These are phyloP conservation scores for Pleurotus sapidus DNA, from an alignment of 768 basidiomycete species.

Conservation along the genomic window DNA sequence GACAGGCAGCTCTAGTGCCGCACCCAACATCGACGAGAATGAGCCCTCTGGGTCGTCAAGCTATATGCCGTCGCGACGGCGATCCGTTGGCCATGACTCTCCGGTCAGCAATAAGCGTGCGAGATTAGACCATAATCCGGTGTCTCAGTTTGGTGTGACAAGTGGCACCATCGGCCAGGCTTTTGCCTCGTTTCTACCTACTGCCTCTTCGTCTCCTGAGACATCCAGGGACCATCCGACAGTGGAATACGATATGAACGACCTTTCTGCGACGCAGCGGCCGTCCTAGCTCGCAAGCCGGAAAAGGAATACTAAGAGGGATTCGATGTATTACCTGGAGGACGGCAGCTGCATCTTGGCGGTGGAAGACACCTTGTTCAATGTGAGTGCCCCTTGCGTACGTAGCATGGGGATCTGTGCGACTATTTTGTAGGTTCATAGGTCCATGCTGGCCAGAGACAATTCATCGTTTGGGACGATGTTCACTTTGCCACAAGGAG, in stretches of 20 bases:
- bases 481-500: constrained; percentile 66
- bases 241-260: constrained; percentile 13
- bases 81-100: neutral
- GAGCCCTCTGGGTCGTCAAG: too few relatives aligned
- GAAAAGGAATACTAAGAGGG: constrained; percentile 26
- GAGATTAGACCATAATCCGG: neutral
- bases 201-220: neutral
- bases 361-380: constrained; percentile 65
- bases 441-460: constrained; percentile 58
- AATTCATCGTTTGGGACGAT: constrained; percentile 62
- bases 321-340: constrained; percentile 58
- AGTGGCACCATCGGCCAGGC: neutral
- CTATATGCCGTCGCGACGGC: neutral
- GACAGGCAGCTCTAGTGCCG: neutral
- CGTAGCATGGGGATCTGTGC: neutral
- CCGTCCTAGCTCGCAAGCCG: constrained; percentile 4
- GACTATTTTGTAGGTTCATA: constrained; percentile 44
- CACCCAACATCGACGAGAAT: too few relatives aligned
- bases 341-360: constrained; percentile 69
- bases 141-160: constrained; percentile 2
- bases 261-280: constrained; percentile 1
- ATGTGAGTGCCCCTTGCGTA: constrained; percentile 35
- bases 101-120: constrained; percentile 7
- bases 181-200: neutral
- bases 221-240: neutral